Evolutionary conservation across 176 grass and related monocot species (phyloP).

Genomic region (Triticum aestivum): DNA sequence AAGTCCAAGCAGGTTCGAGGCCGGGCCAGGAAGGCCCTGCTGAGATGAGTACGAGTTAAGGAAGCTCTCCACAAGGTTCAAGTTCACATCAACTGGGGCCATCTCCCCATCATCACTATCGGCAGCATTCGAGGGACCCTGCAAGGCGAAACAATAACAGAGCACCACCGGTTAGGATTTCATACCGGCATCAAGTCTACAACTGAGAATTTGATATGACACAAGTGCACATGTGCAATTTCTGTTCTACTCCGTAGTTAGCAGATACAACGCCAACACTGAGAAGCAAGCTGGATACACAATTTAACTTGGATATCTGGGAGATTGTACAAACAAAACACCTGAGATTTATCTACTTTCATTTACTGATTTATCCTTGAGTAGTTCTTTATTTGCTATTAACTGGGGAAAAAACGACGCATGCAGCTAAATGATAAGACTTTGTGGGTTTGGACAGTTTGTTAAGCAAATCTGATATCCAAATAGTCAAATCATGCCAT

Average conservation of each 20-base stretch:
- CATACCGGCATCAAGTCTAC: background rate
- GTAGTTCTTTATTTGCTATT: background rate
- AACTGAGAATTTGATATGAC: background rate
- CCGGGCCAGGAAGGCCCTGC: conserved; percentile 91
- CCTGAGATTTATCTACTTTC: background rate
- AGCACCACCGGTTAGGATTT: background rate
- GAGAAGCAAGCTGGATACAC: background rate
- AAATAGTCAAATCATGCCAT: conserved; percentile 1
- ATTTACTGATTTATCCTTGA: conserved; percentile 7
- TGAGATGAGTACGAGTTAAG: conserved; percentile 91
- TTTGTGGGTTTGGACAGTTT: background rate
- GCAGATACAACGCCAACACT: too few relatives aligned
- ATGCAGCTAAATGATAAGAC: background rate
- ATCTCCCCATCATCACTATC: conserved; percentile 59
- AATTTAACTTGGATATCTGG: background rate
- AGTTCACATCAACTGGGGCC: conserved; percentile 83
- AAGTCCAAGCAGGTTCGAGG: conserved; percentile 84
- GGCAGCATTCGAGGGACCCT: conserved; percentile 62
- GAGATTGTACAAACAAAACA: background rate
- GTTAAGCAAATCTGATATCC: conserved; percentile 11
- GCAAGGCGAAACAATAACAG: conserved; percentile 25
- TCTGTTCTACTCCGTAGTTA: background rate
- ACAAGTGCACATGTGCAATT: background rate
- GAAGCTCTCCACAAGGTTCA: conserved; percentile 87
- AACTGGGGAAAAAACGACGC: background rate